These are phyloP conservation scores for Suillus luteus DNA, from an alignment of 768 basidiomycete genomes.

Conservation along the genomic window DNA sequence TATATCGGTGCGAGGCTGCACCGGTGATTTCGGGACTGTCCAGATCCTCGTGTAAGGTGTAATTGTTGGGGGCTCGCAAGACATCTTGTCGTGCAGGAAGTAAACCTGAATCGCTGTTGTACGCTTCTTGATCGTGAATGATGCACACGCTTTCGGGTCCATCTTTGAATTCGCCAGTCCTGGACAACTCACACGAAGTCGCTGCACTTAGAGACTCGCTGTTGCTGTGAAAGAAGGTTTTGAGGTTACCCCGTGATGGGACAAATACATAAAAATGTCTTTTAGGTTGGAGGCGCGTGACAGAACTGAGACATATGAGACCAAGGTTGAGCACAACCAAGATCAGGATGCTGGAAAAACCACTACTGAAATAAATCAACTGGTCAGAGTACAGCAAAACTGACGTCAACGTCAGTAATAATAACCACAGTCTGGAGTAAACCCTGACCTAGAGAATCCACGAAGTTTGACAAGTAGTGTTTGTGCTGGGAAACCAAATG, in stretches of 20 bases:
- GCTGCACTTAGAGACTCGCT: background rate
- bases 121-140: background rate
- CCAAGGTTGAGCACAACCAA: background rate
- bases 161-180: background rate
- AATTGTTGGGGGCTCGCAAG: background rate
- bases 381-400: background rate
- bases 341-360: background rate
- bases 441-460: conserved; percentile 4
- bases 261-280: background rate
- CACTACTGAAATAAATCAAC: background rate
- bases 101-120: background rate
- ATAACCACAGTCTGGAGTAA: background rate
- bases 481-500: conserved; percentile 5
- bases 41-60: background rate
- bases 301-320: background rate
- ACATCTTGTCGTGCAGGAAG: background rate
- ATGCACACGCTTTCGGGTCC: background rate
- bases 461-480: conserved; percentile 1
- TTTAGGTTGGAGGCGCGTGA: background rate
- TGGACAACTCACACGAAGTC: background rate
- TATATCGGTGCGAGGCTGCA: no score
- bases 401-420: background rate
- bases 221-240: background rate
- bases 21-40: background rate
- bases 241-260: background rate